A percentile compares a stretch with the other conserved stretches of the same genome.
phyloP scores from a whole-genome alignment of 768 basidiomycete genomes.

The Rhodotorula kratochvilovae region DNA sequence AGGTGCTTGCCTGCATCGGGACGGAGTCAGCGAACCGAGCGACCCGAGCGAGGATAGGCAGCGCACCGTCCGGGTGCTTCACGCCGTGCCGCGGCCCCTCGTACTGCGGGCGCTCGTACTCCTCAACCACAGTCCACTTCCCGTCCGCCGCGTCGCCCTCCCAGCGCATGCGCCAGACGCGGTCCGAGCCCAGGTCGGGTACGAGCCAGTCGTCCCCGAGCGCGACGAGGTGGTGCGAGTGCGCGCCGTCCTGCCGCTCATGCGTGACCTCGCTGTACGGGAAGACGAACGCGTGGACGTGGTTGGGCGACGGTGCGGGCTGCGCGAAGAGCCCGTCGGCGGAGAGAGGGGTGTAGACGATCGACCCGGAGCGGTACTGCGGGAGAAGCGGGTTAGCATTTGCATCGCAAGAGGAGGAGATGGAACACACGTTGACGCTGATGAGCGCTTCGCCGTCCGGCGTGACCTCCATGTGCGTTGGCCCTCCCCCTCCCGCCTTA shows the following conservation, averaged over 20 bases:
- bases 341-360: not conserved
- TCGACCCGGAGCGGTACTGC: not conserved
- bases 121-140: not conserved
- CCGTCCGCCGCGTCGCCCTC: not conserved
- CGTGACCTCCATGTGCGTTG: not conserved
- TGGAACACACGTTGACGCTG: not conserved
- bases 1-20: not conserved
- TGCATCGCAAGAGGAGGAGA: not conserved
- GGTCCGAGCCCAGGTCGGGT: not conserved
- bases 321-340: not conserved
- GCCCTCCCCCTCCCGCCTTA: not conserved
- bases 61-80: not conserved
- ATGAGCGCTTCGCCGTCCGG: not conserved
- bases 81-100: not conserved
- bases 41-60: not conserved
- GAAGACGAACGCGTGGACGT: not conserved
- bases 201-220: not conserved
- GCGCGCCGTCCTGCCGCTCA: not conserved
- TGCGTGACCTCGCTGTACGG: not conserved
- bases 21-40: not conserved
- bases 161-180: not conserved
- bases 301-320: not conserved
- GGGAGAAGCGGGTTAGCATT: not conserved
- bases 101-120: not conserved
- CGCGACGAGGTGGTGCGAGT: not conserved